Percentiles rank a stretch among this genome's conserved stretches.
Evolutionary conservation across 257 asterid genomes (phyloP).

Genomic region (Nicotiana tabacum): DNA sequence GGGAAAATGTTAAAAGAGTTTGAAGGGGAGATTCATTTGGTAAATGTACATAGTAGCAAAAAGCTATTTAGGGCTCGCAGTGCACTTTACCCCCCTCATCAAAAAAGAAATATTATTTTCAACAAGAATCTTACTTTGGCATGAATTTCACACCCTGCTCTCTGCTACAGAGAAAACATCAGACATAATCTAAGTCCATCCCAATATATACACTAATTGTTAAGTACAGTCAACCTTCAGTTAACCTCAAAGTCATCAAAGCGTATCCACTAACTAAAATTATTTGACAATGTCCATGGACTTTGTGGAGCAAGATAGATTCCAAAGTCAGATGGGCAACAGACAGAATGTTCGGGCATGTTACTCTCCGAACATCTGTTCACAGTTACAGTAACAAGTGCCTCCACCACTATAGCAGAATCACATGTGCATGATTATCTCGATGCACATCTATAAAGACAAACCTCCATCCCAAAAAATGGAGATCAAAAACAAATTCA

Average conservation of each 20-base stretch:
- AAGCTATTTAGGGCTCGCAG: background rate
- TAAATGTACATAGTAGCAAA: background rate
- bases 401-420: background rate
- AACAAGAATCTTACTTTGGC: background rate
- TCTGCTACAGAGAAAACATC: background rate
- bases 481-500: background rate
- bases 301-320: background rate
- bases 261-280: background rate
- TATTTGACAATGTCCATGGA: background rate
- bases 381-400: constrained; percentile 1
- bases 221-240: background rate
- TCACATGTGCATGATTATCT: background rate
- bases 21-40: background rate
- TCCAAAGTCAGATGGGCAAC: background rate
- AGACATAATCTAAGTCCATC: background rate
- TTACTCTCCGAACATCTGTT: background rate
- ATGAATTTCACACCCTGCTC: background rate
- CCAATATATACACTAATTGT: background rate
- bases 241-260: background rate
- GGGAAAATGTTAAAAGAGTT: background rate
- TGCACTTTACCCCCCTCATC: background rate
- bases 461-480: background rate
- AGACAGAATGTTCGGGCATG: background rate
- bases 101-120: background rate
- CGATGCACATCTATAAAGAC: background rate